These are phyloP conservation scores for Fraxinus paxiana DNA, from an alignment of 305 asterid genomes.

Conservation along the genomic window DNA sequence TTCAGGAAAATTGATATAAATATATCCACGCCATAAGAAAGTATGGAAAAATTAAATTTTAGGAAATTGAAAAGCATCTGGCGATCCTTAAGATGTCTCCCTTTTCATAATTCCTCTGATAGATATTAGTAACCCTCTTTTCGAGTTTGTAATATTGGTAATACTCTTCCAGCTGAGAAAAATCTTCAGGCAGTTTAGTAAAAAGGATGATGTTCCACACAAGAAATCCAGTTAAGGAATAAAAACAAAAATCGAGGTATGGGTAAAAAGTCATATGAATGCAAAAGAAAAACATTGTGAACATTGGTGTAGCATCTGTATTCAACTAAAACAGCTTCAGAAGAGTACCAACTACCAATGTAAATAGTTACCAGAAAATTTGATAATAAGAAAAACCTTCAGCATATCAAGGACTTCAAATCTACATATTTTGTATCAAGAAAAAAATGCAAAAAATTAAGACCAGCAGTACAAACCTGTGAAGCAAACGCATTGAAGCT, in stretches of 20 bases:
- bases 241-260: neutral
- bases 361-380: neutral
- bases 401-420: slow-evolving; percentile 1
- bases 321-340: neutral
- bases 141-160: neutral
- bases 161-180: slow-evolving; percentile 3
- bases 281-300: neutral
- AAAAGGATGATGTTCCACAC: neutral
- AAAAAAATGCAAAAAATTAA: slow-evolving; percentile 5
- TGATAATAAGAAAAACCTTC: neutral
- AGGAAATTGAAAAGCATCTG: neutral
- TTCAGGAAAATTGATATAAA: slow-evolving; percentile 3
- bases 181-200: neutral
- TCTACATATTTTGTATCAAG: neutral
- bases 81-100: slow-evolving; percentile 11
- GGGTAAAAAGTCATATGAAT: neutral
- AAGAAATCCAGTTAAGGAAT: neutral
- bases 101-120: slow-evolving; percentile 9
- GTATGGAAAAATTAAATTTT: neutral
- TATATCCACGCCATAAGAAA: slow-evolving; percentile 4
- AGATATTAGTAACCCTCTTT: neutral
- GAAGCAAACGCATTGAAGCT: slow-evolving; percentile 96
- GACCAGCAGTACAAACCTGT: slow-evolving; percentile 53
- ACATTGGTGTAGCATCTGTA: neutral
- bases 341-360: neutral